Evolutionary conservation across 2,329 filamentous ascomycete species (phyloP).

Genomic region (Ophiobolus disseminans): DNA sequence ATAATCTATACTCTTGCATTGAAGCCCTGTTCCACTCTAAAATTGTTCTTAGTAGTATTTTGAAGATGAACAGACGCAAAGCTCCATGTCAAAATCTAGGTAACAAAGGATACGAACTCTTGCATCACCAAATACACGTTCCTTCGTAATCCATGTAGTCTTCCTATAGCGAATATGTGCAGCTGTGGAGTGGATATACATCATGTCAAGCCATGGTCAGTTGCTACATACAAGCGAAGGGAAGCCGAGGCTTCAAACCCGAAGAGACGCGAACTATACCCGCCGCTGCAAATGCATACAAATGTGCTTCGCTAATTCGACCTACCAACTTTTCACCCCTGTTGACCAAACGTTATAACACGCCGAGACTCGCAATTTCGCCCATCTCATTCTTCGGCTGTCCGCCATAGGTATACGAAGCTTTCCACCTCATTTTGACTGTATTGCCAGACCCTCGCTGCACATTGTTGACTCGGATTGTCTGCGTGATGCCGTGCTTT

Average conservation of each 20-base stretch:
- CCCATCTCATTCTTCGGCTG: constrained; percentile 79
- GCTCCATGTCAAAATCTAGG: too few species aligned
- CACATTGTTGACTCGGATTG: constrained; percentile 78
- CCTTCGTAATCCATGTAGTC: too few species aligned
- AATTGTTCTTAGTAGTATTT: too few species aligned
- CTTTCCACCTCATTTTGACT: constrained; percentile 91
- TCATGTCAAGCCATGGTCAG: too few species aligned
- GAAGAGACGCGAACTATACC: neutral
- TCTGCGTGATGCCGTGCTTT: constrained; percentile 80
- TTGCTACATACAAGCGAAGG: too few species aligned
- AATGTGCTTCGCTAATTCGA: neutral
- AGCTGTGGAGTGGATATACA: too few species aligned
- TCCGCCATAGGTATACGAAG: constrained; percentile 75
- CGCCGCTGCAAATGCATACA: constrained; percentile 4
- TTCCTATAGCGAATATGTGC: too few species aligned
- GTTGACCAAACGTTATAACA: constrained; percentile 61
- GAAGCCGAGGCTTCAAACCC: neutral
- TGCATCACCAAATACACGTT: too few species aligned
- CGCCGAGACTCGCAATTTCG: constrained; percentile 78
- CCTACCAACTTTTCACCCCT: constrained; percentile 13
- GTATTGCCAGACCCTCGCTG: constrained; percentile 74
- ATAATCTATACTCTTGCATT: too few species aligned
- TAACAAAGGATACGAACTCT: too few species aligned
- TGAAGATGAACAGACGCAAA: too few species aligned
- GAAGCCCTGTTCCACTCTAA: too few species aligned